These are phyloP conservation scores for Polyporus tsugae DNA, from an alignment of 1,284 basidiomycete species.

Conservation along the genomic window DNA sequence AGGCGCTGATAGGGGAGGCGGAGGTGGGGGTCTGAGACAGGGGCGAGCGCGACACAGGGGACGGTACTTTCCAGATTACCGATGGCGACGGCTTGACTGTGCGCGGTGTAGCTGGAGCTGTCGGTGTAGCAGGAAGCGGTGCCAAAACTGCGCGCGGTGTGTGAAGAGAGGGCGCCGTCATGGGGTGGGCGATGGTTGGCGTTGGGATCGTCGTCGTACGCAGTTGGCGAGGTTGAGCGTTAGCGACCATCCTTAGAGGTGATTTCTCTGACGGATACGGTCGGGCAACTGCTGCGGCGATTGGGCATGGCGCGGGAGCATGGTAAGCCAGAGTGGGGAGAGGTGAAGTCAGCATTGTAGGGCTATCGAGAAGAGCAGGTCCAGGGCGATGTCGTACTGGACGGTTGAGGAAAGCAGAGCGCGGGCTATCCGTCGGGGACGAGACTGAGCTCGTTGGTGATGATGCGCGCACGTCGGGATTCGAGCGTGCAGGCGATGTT, in stretches of 20 bases:
- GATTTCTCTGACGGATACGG: slow-evolving; percentile 34
- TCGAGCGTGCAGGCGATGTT: slow-evolving; percentile 22
- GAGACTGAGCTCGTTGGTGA: slow-evolving; percentile 11
- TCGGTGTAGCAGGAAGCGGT: not conserved
- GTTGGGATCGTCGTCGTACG: slow-evolving; percentile 15
- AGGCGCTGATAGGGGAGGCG: slow-evolving; percentile 7
- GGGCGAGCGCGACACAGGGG: slow-evolving; percentile 26
- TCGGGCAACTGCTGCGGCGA: slow-evolving; percentile 2
- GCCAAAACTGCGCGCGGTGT: not conserved
- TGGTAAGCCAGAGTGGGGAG: not conserved
- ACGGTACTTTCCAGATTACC: slow-evolving; percentile 30
- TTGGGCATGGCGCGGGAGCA: slow-evolving; percentile 11
- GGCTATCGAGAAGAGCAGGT: slow-evolving; percentile 14
- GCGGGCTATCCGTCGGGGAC: slow-evolving; percentile 23
- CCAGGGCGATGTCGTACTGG: slow-evolving; percentile 32
- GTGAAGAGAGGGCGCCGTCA: not conserved
- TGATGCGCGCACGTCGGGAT: slow-evolving; percentile 9
- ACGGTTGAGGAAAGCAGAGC: slow-evolving; percentile 36
- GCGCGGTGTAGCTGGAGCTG: slow-evolving; percentile 12
- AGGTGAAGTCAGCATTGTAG: slow-evolving; percentile 15
- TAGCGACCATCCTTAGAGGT: slow-evolving; percentile 19
- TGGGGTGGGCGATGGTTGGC: slow-evolving; percentile 6
- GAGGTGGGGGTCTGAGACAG: slow-evolving; percentile 18
- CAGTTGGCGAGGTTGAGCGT: slow-evolving; percentile 17
- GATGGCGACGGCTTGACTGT: slow-evolving; percentile 23